Percentiles rank a stretch among this genome's conserved stretches.
Conservation (phyloP, 2,329 filamentous ascomycete species). For the Decorospora gaudefroyi region DNA sequence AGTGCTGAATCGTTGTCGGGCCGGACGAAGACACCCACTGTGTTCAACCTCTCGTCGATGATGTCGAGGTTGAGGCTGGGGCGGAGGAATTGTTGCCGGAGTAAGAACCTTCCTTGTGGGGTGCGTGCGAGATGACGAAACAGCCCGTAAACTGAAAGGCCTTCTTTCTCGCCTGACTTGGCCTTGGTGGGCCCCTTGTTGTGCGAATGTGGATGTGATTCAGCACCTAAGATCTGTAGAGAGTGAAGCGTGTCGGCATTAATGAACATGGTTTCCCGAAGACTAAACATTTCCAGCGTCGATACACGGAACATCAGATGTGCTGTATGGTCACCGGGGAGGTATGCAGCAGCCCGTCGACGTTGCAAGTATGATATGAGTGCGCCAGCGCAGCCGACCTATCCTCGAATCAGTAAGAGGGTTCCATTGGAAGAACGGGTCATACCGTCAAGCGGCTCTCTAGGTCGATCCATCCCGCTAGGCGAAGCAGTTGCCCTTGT, state of each 20-base stretch:
- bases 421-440: background rate
- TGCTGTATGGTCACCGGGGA: constrained; percentile 62
- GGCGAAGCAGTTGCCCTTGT: constrained; percentile 67
- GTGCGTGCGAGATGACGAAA: constrained; percentile 77
- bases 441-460: constrained; percentile 71
- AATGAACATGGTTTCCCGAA: constrained; percentile 72
- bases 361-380: constrained; percentile 78
- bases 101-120: constrained; percentile 72
- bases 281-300: constrained; percentile 73
- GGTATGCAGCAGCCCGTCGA: constrained; percentile 64
- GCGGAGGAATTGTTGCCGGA: constrained; percentile 81
- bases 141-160: constrained; percentile 79
- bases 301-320: constrained; percentile 63
- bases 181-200: constrained; percentile 69
- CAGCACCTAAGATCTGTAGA: constrained; percentile 81
- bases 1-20: constrained; percentile 67
- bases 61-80: constrained; percentile 70
- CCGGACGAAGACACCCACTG: constrained; percentile 68
- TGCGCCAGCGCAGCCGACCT: constrained; percentile 85
- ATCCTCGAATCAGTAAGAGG: constrained; percentile 13
- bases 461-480: constrained; percentile 73
- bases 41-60: constrained; percentile 72
- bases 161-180: constrained; percentile 72
- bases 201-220: constrained; percentile 80
- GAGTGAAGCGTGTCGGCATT: constrained; percentile 79